phyloP scores from a whole-genome alignment of 2,329 filamentous ascomycete genomes.

The Pyricularia sp. region DNA sequence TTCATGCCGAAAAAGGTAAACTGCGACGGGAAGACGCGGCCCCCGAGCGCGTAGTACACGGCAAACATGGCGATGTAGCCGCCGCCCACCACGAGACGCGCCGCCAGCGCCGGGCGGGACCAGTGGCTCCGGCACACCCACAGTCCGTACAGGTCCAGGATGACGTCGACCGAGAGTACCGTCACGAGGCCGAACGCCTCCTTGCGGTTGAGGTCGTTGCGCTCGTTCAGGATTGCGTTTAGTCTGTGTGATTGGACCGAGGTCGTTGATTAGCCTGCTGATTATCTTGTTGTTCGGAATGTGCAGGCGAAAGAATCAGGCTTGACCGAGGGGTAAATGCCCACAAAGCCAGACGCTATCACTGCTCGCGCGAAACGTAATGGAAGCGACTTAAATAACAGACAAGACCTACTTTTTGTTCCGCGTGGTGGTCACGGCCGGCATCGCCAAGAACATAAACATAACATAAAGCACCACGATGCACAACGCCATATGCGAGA shows the following conservation, averaged over 20 bases:
- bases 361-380: neutral
- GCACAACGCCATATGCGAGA: slow-evolving; percentile 9
- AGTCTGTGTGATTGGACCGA: slow-evolving; percentile 10
- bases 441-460: slow-evolving; percentile 5
- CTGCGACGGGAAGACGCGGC: slow-evolving; percentile 21
- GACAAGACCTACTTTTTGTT: slow-evolving; percentile 1
- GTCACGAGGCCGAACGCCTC: slow-evolving; percentile 12
- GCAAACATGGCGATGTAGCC: slow-evolving; percentile 22
- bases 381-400: neutral
- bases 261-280: neutral
- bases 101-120: slow-evolving; percentile 17
- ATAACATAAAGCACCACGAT: slow-evolving; percentile 11
- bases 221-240: slow-evolving; percentile 13
- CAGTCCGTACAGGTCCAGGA: slow-evolving; percentile 22
- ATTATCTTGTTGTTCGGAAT: neutral
- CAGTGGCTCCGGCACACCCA: slow-evolving; percentile 17
- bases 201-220: neutral
- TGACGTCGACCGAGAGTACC: slow-evolving; percentile 19
- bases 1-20: slow-evolving; percentile 24
- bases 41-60: slow-evolving; percentile 18
- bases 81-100: slow-evolving; percentile 18
- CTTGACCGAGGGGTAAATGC: neutral
- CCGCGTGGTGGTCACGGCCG: slow-evolving; percentile 5
- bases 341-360: neutral
- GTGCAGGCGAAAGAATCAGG: neutral